phyloP scores from a whole-genome alignment of 495 filamentous ascomycete species.

The Neurospora sp. region DNA sequence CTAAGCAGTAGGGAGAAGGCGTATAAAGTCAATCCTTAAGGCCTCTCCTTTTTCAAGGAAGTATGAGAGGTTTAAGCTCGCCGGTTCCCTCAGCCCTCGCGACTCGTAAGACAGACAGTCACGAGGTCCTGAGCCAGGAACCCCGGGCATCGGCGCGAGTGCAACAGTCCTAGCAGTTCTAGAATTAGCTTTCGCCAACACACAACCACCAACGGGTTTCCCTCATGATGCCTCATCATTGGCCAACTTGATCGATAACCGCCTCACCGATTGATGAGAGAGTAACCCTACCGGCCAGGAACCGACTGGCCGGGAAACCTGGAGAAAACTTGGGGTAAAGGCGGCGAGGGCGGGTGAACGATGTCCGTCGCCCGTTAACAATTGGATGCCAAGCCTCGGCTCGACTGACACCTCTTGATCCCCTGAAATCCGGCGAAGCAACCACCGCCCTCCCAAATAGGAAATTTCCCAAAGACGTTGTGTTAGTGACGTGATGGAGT shows the following conservation, averaged over 20 bases:
- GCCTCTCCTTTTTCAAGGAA: no score
- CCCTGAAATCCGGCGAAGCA: background rate
- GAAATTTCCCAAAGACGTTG: background rate
- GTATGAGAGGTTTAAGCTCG: background rate
- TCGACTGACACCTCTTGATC: background rate
- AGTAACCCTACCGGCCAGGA: background rate
- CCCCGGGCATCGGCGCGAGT: background rate
- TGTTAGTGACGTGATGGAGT: background rate
- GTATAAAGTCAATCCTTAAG: background rate
- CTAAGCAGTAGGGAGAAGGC: background rate
- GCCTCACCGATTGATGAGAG: background rate
- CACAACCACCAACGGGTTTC: background rate
- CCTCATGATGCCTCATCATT: background rate
- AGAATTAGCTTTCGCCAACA: background rate
- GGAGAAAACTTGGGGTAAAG: background rate
- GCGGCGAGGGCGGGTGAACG: background rate
- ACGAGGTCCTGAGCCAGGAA: background rate
- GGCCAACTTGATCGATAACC: background rate
- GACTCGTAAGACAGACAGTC: background rate
- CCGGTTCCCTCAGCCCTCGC: background rate
- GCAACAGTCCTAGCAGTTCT: background rate
- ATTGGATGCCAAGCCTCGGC: background rate
- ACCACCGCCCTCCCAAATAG: background rate
- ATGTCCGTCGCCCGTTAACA: background rate
- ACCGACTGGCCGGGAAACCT: background rate